These are phyloP conservation scores for Backusella australiensis DNA, from an alignment of 192 early-diverging fungal species.

Conservation along the genomic window DNA sequence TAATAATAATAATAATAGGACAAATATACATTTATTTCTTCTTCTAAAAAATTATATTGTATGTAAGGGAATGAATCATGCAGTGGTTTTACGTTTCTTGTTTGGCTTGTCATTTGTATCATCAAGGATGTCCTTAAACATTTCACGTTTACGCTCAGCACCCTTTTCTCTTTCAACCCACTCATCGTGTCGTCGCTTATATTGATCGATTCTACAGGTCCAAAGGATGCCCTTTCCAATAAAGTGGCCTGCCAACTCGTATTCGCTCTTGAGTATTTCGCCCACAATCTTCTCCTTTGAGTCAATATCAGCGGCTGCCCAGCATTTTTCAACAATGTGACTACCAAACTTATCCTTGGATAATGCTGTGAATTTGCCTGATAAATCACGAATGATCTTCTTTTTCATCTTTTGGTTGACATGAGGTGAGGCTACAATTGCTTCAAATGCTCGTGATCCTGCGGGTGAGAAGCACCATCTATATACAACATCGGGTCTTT, in stretches of 20 bases:
- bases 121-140: conserved; percentile 79
- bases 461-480: conserved; percentile 64
- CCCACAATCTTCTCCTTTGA: conserved; percentile 67
- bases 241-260: conserved; percentile 55
- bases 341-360: conserved; percentile 74
- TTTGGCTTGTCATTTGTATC: conserved; percentile 22
- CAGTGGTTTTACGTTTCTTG: conserved; percentile 6
- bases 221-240: conserved; percentile 74
- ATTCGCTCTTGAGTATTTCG: conserved; percentile 60
- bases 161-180: conserved; percentile 77
- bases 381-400: conserved; percentile 58
- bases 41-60: background rate
- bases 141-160: conserved; percentile 66
- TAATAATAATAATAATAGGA: background rate
- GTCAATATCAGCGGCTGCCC: conserved; percentile 68
- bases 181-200: conserved; percentile 69
- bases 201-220: conserved; percentile 77
- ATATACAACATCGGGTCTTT: conserved; percentile 43
- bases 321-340: conserved; percentile 79
- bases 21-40: background rate
- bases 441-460: conserved; percentile 74
- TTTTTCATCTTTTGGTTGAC: conserved; percentile 65
- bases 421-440: conserved; percentile 54
- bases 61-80: conserved; percentile 2
- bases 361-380: conserved; percentile 56